These are phyloP conservation scores for Phaeosphaeriaceae sp. DNA, from an alignment of 2,329 filamentous ascomycete species.

Conservation along the genomic window DNA sequence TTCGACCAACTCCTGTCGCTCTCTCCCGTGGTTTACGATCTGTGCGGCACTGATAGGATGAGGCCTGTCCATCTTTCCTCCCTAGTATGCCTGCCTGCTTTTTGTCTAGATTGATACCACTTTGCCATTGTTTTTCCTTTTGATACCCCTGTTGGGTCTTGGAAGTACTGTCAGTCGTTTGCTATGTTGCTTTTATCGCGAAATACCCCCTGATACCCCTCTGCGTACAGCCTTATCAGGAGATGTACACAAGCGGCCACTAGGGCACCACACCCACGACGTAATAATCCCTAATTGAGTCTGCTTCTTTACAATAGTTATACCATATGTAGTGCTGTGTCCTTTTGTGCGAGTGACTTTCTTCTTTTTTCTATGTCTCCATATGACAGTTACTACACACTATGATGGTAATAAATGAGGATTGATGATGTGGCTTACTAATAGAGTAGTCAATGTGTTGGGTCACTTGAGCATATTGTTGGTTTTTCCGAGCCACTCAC, in stretches of 20 bases:
- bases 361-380: too few species aligned
- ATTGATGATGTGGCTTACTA: neutral
- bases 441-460: neutral
- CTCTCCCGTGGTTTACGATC: constrained; percentile 38
- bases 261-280: constrained; percentile 42
- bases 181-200: constrained; percentile 40
- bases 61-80: constrained; percentile 38
- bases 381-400: too few species aligned
- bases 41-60: constrained; percentile 46
- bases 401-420: neutral
- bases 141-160: constrained; percentile 46
- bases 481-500: constrained; percentile 1
- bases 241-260: constrained; percentile 49
- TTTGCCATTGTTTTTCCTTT: constrained; percentile 47
- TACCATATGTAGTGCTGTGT: too few species aligned
- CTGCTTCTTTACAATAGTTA: constrained; percentile 5
- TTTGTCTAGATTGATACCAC: constrained; percentile 54
- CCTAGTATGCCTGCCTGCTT: constrained; percentile 43
- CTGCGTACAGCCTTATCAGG: constrained; percentile 50
- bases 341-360: too few species aligned
- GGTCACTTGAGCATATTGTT: neutral
- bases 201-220: constrained; percentile 52
- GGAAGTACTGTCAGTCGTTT: constrained; percentile 37
- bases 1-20: constrained; percentile 38
- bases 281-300: constrained; percentile 50